Conservation (phyloP, 2,329 filamentous ascomycete species). For the Talaromyces funiculosus region DNA sequence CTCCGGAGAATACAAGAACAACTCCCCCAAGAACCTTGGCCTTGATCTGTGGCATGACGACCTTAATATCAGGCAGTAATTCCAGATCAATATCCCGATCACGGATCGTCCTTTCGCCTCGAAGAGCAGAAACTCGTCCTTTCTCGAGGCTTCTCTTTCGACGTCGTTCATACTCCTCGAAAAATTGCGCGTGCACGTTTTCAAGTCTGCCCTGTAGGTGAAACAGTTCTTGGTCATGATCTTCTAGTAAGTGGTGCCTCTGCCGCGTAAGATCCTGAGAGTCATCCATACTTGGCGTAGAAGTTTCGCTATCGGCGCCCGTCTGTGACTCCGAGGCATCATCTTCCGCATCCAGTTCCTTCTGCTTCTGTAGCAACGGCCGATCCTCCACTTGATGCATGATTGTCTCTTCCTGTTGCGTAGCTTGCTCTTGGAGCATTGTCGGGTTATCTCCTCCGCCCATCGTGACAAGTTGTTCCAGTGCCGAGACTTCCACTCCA, state of each 20-base stretch:
- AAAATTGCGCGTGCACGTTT: slow-evolving; percentile 72
- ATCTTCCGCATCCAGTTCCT: slow-evolving; percentile 80
- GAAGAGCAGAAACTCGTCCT: slow-evolving; percentile 45
- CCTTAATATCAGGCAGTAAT: slow-evolving; percentile 75
- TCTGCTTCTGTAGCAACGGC: slow-evolving; percentile 85
- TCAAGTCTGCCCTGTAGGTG: slow-evolving; percentile 71
- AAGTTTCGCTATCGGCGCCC: slow-evolving; percentile 44
- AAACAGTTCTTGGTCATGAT: slow-evolving; percentile 78
- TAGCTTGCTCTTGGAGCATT: slow-evolving; percentile 67
- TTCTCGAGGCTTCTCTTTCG: slow-evolving; percentile 37
- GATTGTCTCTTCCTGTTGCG: slow-evolving; percentile 80
- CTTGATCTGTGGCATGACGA: slow-evolving; percentile 80
- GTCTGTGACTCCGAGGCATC: slow-evolving; percentile 52
- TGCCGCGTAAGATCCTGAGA: slow-evolving; percentile 37
- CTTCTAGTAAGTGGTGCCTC: slow-evolving; percentile 73
- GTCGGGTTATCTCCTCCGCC: slow-evolving; percentile 63
- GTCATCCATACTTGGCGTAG: slow-evolving; percentile 33
- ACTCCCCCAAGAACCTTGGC: slow-evolving; percentile 66
- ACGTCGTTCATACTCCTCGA: slow-evolving; percentile 67
- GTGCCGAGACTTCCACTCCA: slow-evolving; percentile 46
- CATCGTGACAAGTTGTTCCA: slow-evolving; percentile 75
- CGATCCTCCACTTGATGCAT: slow-evolving; percentile 85
- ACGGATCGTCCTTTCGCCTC: slow-evolving; percentile 43
- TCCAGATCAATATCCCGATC: slow-evolving; percentile 48
- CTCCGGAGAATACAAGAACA: slow-evolving; percentile 80